phyloP scores from a whole-genome alignment of 306 rosid genomes.

The Dryas alaskensis region DNA sequence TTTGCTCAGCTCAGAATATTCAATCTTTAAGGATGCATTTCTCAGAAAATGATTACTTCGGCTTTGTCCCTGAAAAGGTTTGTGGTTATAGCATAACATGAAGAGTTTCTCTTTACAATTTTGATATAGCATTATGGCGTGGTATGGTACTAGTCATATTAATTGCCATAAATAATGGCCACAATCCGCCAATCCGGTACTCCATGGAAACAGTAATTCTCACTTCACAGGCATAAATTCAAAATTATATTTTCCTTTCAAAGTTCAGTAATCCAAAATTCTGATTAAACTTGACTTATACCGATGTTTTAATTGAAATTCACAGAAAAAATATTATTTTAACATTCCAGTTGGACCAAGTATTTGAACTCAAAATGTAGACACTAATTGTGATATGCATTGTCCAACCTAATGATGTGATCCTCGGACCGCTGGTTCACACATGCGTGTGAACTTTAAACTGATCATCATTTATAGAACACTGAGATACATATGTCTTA shows the following conservation, averaged over 20 bases:
- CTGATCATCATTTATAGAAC: neutral
- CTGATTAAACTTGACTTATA: neutral
- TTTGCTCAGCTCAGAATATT: conserved; percentile 54
- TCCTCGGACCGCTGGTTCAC: neutral
- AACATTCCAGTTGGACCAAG: neutral
- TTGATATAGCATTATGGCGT: conserved; percentile 19
- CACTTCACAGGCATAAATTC: neutral
- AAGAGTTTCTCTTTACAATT: conserved; percentile 25
- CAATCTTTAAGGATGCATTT: conserved; percentile 51
- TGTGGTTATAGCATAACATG: conserved; percentile 8
- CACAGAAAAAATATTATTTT: neutral
- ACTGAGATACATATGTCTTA: neutral
- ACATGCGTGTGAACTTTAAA: neutral
- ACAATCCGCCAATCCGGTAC: neutral
- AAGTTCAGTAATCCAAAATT: neutral
- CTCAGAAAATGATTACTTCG: conserved; percentile 57
- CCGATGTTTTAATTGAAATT: neutral
- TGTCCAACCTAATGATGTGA: neutral
- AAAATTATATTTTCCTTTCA: neutral
- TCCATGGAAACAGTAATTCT: neutral
- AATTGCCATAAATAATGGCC: neutral
- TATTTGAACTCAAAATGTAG: neutral
- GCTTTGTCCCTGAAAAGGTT: conserved; percentile 70
- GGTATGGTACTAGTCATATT: neutral
- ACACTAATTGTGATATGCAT: neutral